Conservation (phyloP, 192 early-diverging fungal genomes). For the Chytriomyces sp. region DNA sequence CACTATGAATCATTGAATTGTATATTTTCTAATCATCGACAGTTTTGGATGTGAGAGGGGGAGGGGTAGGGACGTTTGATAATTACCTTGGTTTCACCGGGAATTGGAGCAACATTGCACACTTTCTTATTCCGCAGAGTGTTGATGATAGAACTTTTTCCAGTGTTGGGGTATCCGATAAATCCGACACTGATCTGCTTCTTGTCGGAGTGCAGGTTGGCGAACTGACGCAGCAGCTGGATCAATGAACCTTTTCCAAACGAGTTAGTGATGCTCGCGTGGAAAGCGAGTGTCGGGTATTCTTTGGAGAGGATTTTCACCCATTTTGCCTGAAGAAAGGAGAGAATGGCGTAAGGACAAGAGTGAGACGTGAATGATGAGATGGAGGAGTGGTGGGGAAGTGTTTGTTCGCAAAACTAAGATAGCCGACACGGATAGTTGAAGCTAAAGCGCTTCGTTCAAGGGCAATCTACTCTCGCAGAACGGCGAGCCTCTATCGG, state of each 20-base stretch:
- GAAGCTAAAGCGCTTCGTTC: conserved; percentile 19
- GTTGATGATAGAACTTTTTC: conserved; percentile 98
- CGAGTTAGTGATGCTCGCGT: conserved; percentile 97
- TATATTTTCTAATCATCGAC: conserved; percentile 1
- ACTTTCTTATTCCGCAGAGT: conserved; percentile 94
- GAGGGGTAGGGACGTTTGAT: background rate
- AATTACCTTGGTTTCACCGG: conserved; percentile 89
- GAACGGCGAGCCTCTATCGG: conserved; percentile 31
- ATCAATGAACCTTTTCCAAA: conserved; percentile 98
- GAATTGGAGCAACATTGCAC: conserved; percentile 97
- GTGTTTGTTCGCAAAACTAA: conserved; percentile 57
- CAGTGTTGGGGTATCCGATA: conserved; percentile 97
- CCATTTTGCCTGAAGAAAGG: conserved; percentile 77
- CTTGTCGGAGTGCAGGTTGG: conserved; percentile 91
- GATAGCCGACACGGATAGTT: conserved; percentile 30
- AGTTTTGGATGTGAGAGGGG: background rate
- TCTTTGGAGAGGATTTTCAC: conserved; percentile 88
- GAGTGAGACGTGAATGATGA: too few species aligned
- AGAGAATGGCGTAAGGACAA: background rate
- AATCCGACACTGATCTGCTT: conserved; percentile 99
- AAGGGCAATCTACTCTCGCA: conserved; percentile 47
- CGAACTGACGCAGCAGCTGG: conserved; percentile 96
- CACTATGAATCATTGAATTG: background rate
- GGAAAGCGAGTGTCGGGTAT: conserved; percentile 97
- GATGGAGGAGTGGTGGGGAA: conserved; percentile 17